Evolutionary conservation across 2,329 filamentous ascomycete species (phyloP).

Genomic region (Waltergamsia citrina): DNA sequence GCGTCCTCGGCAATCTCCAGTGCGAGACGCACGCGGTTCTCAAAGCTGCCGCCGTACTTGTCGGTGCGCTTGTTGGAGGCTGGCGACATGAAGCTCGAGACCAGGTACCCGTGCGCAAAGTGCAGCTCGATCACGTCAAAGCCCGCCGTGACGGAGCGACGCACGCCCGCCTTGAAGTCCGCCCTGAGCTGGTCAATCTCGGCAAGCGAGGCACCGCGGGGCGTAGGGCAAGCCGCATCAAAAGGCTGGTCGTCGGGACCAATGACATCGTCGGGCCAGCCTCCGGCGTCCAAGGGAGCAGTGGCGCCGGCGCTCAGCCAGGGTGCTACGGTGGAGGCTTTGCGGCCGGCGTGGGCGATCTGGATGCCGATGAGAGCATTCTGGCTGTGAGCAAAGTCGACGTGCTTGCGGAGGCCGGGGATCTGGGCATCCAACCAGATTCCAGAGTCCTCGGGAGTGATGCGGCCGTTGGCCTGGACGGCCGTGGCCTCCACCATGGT

Average conservation of each 20-base stretch:
- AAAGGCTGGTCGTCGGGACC: constrained; percentile 17
- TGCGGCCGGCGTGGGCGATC: constrained; percentile 59
- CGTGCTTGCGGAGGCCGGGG: constrained; percentile 43
- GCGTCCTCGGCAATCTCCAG: constrained; percentile 58
- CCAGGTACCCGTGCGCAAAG: constrained; percentile 65
- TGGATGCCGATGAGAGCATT: constrained; percentile 59
- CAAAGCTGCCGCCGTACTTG: constrained; percentile 53
- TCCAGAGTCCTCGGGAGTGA: constrained; percentile 55
- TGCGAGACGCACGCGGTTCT: constrained; percentile 60
- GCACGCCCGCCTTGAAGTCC: constrained; percentile 44
- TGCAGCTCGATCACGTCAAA: constrained; percentile 64
- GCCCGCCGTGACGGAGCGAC: constrained; percentile 50
- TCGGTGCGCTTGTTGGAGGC: constrained; percentile 57
- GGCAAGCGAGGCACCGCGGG: constrained; percentile 51
- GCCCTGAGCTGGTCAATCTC: constrained; percentile 57
- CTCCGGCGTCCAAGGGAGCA: constrained; percentile 33
- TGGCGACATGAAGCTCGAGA: constrained; percentile 61
- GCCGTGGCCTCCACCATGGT: constrained; percentile 4
- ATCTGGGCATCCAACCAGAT: constrained; percentile 67
- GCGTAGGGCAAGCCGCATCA: constrained; percentile 18
- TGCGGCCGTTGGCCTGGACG: constrained; percentile 5
- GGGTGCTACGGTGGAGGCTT: constrained; percentile 39
- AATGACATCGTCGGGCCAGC: constrained; percentile 31
- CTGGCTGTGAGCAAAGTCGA: constrained; percentile 61
- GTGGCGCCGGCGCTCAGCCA: constrained; percentile 44